Evolutionary conservation across 768 basidiomycete genomes (phyloP), one percentile per base, ranked within the genome.

Genomic region (Termitomyces sp.): DNA sequence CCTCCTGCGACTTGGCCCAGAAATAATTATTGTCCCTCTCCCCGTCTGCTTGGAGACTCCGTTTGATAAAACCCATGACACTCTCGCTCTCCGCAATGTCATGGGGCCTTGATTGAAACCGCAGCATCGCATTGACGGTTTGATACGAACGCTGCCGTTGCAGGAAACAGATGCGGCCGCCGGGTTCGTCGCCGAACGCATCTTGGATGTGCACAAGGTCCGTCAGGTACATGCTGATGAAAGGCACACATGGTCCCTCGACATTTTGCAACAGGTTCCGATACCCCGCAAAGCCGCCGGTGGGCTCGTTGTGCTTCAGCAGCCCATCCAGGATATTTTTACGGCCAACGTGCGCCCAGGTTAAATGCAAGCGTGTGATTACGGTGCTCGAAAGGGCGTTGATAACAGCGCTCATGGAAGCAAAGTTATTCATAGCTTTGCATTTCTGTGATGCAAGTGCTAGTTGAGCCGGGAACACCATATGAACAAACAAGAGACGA

Each of bases 171-270:
- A 87, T 78, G 28, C 70, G 64, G 3, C 66, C 70, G 14, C 68
- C 67, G 6, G 52, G 16, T 30, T 72, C 73, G 65, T 83, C 80
- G 38, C 68, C 63, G 69, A 73, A 82, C 64, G 80, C 78, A 61
- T 84, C 81, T 60, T 79, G 71, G 60, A 82, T 78, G 64, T 82
- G 84, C 50, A 79, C 74, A 64, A 89, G 74, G 63, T 84, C 85
- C 23, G 81, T 79, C 44, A 89, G 73, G 71, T 79, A 87, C 78
- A 82, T 82, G 47, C 78, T 77, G 56, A 90, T 76, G 68, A 86
- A 86, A 1, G 88, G 89, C n/a, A 90, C 79, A 64, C 85, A 88
- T 4, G 87, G 79, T 3, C 80, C 79, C 23, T 79, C 77, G n/a
- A 75, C 76, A 41, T 78, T 71, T 56, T 74, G 71, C 43, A 85